Percentiles rank a stretch among this genome's conserved stretches.
phyloP scores from a whole-genome alignment of 441 rosid genomes.

The Pelargonium australe region DNA sequence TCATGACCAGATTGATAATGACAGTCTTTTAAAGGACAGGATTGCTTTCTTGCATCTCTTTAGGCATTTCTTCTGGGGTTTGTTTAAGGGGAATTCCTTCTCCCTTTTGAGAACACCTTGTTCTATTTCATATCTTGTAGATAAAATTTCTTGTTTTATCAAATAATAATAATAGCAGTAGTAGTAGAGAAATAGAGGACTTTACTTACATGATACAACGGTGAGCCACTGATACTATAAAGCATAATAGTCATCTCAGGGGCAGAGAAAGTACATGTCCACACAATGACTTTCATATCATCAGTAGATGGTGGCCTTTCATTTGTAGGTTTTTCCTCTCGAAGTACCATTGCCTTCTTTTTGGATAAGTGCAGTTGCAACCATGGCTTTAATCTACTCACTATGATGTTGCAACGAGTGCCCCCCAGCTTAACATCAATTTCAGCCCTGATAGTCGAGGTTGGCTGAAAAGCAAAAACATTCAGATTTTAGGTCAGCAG shows the following conservation, averaged over 20 bases:
- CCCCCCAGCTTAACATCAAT: conserved; percentile 90
- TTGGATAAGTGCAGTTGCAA: conserved; percentile 56
- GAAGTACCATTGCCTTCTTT: conserved; percentile 68
- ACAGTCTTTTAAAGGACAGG: not conserved
- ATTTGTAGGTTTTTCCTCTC: conserved; percentile 38
- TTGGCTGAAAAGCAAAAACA: conserved; percentile 52
- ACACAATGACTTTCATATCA: conserved; percentile 59
- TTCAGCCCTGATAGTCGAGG: conserved; percentile 73
- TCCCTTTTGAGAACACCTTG: conserved; percentile 14
- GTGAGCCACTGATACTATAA: conserved; percentile 45
- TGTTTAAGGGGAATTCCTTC: not conserved
- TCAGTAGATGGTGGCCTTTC: conserved; percentile 30
- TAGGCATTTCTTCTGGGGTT: not conserved
- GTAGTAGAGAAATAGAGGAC: conserved; percentile 9
- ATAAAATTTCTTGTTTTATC: conserved; percentile 11
- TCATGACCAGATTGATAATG: not conserved
- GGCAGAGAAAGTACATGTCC: conserved; percentile 96
- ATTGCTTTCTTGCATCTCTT: not conserved
- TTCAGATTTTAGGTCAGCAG: conserved; percentile 9
- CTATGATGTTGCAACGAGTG: conserved; percentile 60
- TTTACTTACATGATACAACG: conserved; percentile 85
- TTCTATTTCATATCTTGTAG: not conserved
- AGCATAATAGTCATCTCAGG: conserved; percentile 91
- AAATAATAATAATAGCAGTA: not conserved
- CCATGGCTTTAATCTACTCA: conserved; percentile 81